Evolutionary conservation across 1,284 basidiomycete genomes (phyloP).

Genomic region (Microbotryum scabiosae): DNA sequence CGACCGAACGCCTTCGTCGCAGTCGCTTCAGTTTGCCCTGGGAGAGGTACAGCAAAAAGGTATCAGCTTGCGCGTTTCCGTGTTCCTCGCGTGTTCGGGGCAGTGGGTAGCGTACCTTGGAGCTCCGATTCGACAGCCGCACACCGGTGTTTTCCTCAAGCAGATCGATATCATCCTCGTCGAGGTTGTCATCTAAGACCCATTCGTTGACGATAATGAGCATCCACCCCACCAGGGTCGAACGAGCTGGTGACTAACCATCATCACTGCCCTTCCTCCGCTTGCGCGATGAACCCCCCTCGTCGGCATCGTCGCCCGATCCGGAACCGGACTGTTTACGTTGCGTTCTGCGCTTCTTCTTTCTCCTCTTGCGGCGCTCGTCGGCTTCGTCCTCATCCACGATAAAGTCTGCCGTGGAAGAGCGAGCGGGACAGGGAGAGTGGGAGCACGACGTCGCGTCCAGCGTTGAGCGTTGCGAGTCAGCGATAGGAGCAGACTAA

Average conservation of each 20-base stretch:
- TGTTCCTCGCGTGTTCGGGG: neutral
- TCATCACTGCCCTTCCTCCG: constrained; percentile 43
- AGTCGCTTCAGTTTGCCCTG: constrained; percentile 56
- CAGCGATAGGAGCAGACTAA: neutral
- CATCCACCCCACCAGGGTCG: constrained; percentile 42
- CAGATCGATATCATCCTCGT: constrained; percentile 91
- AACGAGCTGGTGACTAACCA: constrained; percentile 39
- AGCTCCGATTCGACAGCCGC: constrained; percentile 31
- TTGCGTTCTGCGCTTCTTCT: constrained; percentile 50
- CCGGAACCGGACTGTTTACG: neutral
- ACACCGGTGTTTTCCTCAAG: constrained; percentile 90
- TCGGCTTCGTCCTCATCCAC: constrained; percentile 72
- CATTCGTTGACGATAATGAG: constrained; percentile 7
- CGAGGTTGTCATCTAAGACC: constrained; percentile 50
- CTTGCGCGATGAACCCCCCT: constrained; percentile 45
- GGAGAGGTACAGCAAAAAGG: neutral
- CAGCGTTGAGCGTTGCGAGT: too few species aligned
- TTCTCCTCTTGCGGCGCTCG: constrained; percentile 48
- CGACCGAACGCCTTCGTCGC: constrained; percentile 59
- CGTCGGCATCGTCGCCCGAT: constrained; percentile 47
- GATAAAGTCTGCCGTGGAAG: constrained; percentile 52
- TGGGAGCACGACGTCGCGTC: too few species aligned
- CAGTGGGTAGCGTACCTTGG: constrained; percentile 19
- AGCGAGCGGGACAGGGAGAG: neutral
- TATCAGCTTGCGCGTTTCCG: neutral